Conservation (phyloP, 768 basidiomycete genomes). For the Scleroderma bovista region DNA sequence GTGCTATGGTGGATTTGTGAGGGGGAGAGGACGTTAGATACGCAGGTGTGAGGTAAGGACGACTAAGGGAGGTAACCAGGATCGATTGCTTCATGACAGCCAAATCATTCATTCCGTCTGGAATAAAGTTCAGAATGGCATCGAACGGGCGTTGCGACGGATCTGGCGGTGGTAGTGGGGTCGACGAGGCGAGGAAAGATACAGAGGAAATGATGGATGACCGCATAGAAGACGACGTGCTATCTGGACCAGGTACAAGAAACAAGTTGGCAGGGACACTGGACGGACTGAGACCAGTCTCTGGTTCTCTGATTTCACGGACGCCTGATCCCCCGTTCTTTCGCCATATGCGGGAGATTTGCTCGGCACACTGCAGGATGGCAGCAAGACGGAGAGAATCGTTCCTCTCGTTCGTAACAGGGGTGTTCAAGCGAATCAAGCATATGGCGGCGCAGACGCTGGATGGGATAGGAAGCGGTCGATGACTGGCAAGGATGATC, state of each 20-base stretch:
- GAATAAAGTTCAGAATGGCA: slow-evolving; percentile 34
- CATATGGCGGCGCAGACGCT: slow-evolving; percentile 27
- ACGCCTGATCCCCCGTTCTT: slow-evolving; percentile 24
- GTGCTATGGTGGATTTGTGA: not conserved
- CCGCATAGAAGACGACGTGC: not conserved
- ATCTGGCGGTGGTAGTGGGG: slow-evolving; percentile 21
- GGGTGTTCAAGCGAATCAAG: slow-evolving; percentile 28
- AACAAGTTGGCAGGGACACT: slow-evolving; percentile 17
- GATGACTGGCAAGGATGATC: slow-evolving; percentile 33
- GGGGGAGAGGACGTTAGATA: slow-evolving; percentile 3
- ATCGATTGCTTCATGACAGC: slow-evolving; percentile 34
- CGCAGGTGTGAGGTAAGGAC: slow-evolving; percentile 29
- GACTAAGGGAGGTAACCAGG: slow-evolving; percentile 35
- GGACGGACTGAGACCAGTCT: slow-evolving; percentile 19
- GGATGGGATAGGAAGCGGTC: slow-evolving; percentile 25
- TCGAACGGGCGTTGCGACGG: slow-evolving; percentile 34
- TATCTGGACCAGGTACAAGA: slow-evolving; percentile 3
- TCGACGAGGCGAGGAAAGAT: slow-evolving; percentile 1
- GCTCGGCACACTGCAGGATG: slow-evolving; percentile 37
- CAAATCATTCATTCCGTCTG: slow-evolving; percentile 24
- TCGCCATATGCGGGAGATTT: slow-evolving; percentile 33
- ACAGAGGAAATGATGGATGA: slow-evolving; percentile 1
- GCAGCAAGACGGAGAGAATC: slow-evolving; percentile 32
- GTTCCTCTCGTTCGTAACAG: slow-evolving; percentile 27
- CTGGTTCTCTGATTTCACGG: slow-evolving; percentile 13